A percentile compares a stretch with the other conserved stretches of the same genome.
Conservation (phyloP, 2,329 filamentous ascomycete genomes). For the Diaporthe humulicola region DNA sequence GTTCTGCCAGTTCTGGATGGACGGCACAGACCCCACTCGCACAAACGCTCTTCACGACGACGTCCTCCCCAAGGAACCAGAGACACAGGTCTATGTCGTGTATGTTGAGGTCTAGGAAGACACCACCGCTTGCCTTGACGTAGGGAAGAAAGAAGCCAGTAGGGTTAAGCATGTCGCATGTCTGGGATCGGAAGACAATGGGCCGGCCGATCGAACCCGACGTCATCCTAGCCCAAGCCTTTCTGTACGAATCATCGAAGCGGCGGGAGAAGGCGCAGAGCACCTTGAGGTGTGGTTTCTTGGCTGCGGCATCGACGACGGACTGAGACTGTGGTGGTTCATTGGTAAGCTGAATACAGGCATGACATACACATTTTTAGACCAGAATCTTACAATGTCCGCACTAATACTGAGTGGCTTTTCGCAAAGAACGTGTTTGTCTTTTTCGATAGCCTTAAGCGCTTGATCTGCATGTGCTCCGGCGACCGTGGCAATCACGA, state of each 20-base stretch:
- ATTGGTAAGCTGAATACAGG: neutral
- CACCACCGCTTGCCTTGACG: conserved; percentile 74
- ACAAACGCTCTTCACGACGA: conserved; percentile 66
- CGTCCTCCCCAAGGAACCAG: conserved; percentile 70
- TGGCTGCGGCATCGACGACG: conserved; percentile 68
- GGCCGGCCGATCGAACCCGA: conserved; percentile 70
- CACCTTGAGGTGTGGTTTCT: conserved; percentile 72
- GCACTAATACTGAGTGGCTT: conserved; percentile 71
- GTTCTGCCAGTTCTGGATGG: conserved; percentile 67
- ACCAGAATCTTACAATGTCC: conserved; percentile 53
- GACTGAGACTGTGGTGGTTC: conserved; percentile 45
- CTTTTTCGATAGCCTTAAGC: conserved; percentile 66
- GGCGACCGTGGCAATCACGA: conserved; percentile 57
- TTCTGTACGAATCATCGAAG: conserved; percentile 76
- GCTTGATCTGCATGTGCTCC: conserved; percentile 70
- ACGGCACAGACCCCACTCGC: conserved; percentile 71
- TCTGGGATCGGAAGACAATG: conserved; percentile 73
- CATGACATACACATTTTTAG: too few relatives aligned
- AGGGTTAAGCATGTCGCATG: conserved; percentile 75
- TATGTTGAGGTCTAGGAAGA: conserved; percentile 79
- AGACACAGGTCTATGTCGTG: conserved; percentile 77
- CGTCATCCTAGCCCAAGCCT: conserved; percentile 67
- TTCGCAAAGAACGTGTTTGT: conserved; percentile 70
- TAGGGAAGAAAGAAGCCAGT: conserved; percentile 77
- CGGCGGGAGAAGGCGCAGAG: conserved; percentile 76